phyloP scores from a whole-genome alignment of 2,329 filamentous ascomycete species.

The Teratosphaeria epicoccoides region DNA sequence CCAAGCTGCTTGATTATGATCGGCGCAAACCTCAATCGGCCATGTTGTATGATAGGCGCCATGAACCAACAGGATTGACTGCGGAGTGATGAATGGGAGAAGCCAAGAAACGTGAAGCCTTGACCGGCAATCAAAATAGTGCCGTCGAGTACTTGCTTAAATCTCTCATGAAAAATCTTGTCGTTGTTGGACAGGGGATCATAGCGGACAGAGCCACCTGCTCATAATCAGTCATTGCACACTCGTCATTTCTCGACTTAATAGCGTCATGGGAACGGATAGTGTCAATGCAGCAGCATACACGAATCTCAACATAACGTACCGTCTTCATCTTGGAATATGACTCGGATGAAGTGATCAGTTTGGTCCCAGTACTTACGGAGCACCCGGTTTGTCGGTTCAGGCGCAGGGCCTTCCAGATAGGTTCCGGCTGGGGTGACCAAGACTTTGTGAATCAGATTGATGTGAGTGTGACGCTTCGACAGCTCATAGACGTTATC shows the following conservation, averaged over 20 bases:
- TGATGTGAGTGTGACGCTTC: conserved; percentile 24
- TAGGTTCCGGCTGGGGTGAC: conserved; percentile 32
- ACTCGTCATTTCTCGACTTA: not conserved
- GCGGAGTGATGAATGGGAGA: conserved; percentile 68
- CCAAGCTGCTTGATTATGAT: conserved; percentile 38
- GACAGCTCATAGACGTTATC: conserved; percentile 24
- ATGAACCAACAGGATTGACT: conserved; percentile 61
- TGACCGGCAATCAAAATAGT: conserved; percentile 56
- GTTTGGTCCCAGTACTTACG: conserved; percentile 51
- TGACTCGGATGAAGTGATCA: conserved; percentile 58
- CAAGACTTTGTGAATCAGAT: conserved; percentile 25
- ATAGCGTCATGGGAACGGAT: too few species aligned
- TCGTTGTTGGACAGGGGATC: conserved; percentile 42
- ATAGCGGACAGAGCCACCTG: conserved; percentile 48
- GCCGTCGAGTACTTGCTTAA: conserved; percentile 46
- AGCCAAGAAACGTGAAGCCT: conserved; percentile 58
- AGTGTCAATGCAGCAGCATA: too few species aligned
- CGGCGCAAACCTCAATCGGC: conserved; percentile 24
- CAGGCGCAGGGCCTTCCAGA: conserved; percentile 41
- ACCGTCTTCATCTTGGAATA: conserved; percentile 63
- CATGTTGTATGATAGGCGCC: conserved; percentile 35
- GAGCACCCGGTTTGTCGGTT: conserved; percentile 60
- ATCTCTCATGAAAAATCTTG: conserved; percentile 46
- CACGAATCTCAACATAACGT: not conserved
- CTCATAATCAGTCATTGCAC: not conserved